A percentile compares a stretch with the other conserved stretches of the same genome.
Conservation (phyloP, 1,139 yeast species). For the Yamadazyma diddensiae region DNA sequence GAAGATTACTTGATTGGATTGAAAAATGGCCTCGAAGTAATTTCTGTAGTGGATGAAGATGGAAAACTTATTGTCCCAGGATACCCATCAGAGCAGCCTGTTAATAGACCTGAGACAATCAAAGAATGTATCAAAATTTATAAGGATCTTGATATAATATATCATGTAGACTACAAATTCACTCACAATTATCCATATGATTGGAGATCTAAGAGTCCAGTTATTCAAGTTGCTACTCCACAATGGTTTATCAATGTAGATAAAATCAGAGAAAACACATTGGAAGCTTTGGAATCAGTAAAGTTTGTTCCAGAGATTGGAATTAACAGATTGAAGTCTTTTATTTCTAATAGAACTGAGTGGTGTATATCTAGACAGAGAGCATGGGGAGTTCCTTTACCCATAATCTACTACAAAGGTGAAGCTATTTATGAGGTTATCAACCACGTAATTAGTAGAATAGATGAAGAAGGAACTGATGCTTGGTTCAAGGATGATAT, state of each 20-base stretch:
- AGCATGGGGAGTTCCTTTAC: slow-evolving; percentile 98
- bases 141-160: slow-evolving; percentile 43
- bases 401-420: slow-evolving; percentile 65
- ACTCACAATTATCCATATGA: slow-evolving; percentile 92
- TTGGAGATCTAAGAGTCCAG: slow-evolving; percentile 95
- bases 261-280: slow-evolving; percentile 62
- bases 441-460: slow-evolving; percentile 49
- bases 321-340: slow-evolving; percentile 63
- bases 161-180: slow-evolving; percentile 47
- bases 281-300: slow-evolving; percentile 58
- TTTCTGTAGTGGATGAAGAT: slow-evolving; percentile 73
- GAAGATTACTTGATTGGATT: slow-evolving; percentile 83
- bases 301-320: slow-evolving; percentile 75
- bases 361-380: slow-evolving; percentile 99
- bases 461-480: slow-evolving; percentile 64
- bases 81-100: slow-evolving; percentile 43
- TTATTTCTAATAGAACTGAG: slow-evolving; percentile 75
- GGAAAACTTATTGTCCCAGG: slow-evolving; percentile 59
- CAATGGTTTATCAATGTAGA: slow-evolving; percentile 95
- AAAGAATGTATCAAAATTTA: slow-evolving; percentile 38
- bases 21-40: slow-evolving; percentile 52
- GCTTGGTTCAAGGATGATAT: slow-evolving; percentile 67
- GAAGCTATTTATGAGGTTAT: slow-evolving; percentile 59
- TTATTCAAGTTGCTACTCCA: slow-evolving; percentile 91
- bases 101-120: slow-evolving; percentile 56